These are phyloP conservation scores for Sarcodon aspratus DNA, from an alignment of 768 basidiomycete species.

Conservation along the genomic window DNA sequence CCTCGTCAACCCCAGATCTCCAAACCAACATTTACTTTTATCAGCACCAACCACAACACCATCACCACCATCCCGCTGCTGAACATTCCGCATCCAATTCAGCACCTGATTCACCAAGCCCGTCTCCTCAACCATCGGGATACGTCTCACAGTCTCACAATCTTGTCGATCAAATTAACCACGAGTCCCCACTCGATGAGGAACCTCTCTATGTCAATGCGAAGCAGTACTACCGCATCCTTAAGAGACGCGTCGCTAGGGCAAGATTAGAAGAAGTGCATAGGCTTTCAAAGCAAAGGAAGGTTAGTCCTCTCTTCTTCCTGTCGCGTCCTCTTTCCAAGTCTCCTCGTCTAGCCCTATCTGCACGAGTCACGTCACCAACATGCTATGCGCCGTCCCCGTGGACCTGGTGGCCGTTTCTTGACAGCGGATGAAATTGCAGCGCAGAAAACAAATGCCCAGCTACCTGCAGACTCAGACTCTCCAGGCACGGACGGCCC, in stretches of 20 bases:
- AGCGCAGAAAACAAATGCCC: constrained; percentile 47
- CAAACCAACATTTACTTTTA: neutral
- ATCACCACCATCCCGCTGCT: neutral
- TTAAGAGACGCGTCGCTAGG: constrained; percentile 87
- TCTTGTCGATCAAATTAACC: constrained; percentile 19
- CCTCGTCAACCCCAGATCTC: neutral
- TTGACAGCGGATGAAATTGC: constrained; percentile 94
- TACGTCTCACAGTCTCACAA: neutral
- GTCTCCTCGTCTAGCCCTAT: constrained; percentile 57
- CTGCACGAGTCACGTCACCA: constrained; percentile 97
- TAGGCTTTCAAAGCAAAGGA: constrained; percentile 83
- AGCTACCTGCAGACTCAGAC: constrained; percentile 16
- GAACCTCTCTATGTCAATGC: constrained; percentile 99
- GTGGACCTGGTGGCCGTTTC: constrained; percentile 96
- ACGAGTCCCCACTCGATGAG: constrained; percentile 58
- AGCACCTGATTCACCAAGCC: constrained; percentile 3
- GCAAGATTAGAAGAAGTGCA: constrained; percentile 92
- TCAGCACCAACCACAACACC: neutral
- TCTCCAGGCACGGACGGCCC: constrained; percentile 18
- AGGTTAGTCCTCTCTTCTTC: constrained; percentile 36
- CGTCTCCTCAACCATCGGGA: neutral
- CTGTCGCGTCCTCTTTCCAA: constrained; percentile 4
- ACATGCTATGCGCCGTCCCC: constrained; percentile 94
- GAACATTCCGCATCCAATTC: neutral
- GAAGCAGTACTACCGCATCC: constrained; percentile 97